Base-by-base conservation (phyloP, 352 stramenopile species). In the Globisporangium polare region DNA sequence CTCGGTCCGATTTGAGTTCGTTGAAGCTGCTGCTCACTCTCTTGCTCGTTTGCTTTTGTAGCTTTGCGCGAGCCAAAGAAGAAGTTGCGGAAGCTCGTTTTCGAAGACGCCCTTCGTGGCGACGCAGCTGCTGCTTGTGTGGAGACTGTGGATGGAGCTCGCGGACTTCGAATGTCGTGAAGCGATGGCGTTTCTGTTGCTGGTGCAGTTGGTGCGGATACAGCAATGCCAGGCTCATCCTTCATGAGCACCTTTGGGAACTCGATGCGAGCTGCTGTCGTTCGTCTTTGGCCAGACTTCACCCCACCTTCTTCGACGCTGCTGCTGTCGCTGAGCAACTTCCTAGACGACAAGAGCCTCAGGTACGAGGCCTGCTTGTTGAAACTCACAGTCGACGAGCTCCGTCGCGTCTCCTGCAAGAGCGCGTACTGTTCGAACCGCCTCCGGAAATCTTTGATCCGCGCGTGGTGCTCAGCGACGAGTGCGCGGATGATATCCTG, bases 401-500 rank as follows among this genome's bases (percentile, higher is more conserved):
- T 58, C 2, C 39, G 46, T 9, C 46, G 27, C 18, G 47, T 45
- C 41, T 46, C 24, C 26, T 51, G 26, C 33, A 17, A 2, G 24
- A 17, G 24, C 5, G 53, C 24, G 35, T 61, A 35, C 43, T 66
- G 61, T 26, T 49, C 54, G 43, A 90, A 88, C 20, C 80, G 80
- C 26, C 70, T 66, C 0, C 64, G 53, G 41, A 90, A 90, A 45
- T 86, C 74, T 33, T 66, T 53, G 4, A 83, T 29, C 3, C 80
- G 69, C 12, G 66, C 56, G 7, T 71, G 55, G 52, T 90, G 78
- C 57, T 90, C 80, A 3, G 45, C 47, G 8, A 77, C 72, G 2
- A 90, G 66, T 8, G 78, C 65, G 26, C 73, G 74, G 31, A 87
- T 69, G 46, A 88, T 75, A 17, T 81, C 76, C 24, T 74, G 74